Evolutionary conservation across 2,329 filamentous ascomycete species (phyloP), one percentile per base, ranked within the genome.

Genomic region (Xylariaceae sp.): DNA sequence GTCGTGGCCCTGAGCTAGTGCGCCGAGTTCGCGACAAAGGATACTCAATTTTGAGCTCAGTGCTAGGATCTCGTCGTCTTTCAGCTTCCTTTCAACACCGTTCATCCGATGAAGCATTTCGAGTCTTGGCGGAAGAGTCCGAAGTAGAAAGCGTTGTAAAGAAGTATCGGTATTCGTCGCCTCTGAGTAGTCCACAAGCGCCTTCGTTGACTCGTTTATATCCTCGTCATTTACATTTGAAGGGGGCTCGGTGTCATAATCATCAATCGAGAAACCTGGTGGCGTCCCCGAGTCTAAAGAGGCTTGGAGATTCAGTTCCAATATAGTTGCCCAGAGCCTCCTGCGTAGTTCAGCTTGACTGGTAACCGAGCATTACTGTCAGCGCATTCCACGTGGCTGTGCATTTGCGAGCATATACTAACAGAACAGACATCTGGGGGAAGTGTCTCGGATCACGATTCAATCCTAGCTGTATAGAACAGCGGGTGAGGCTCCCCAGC

Each of bases 271-370:
- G 1, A 81, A 59, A 9, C 79, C 58, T 0, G 76, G 72, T 2
- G 75, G 67, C 0, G 71, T 74, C 0, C 77, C 77, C 0, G 72
- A 70, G 14, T 63, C 63, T 35, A 80, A 52, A 39, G 75, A 75
- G 1, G 73, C 67, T 30, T 75, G 73, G 0, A 79, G 51, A 1
- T 62, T 56, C 0, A 80, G 44, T 57, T 81, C 78, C 0, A 79
- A 55, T 15, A 79, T 70, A 0, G 77, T 77, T 39, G 75, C 75
- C 77, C 77, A 81, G 2, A 81, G 51, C 9, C 78, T 66, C 5
- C 76, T 67, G 1, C 75, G 71, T 63, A 78, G 74, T 61, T 81
- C 77, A 1, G 68, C 62, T 0, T 65, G 62, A 31, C 48, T 51
- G 6, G 15, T 36, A 17, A 14, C 19, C 10, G 15, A 22, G 2